These are phyloP conservation scores for Penicillium coprophilum DNA, from an alignment of 495 filamentous ascomycete genomes.

Conservation along the genomic window DNA sequence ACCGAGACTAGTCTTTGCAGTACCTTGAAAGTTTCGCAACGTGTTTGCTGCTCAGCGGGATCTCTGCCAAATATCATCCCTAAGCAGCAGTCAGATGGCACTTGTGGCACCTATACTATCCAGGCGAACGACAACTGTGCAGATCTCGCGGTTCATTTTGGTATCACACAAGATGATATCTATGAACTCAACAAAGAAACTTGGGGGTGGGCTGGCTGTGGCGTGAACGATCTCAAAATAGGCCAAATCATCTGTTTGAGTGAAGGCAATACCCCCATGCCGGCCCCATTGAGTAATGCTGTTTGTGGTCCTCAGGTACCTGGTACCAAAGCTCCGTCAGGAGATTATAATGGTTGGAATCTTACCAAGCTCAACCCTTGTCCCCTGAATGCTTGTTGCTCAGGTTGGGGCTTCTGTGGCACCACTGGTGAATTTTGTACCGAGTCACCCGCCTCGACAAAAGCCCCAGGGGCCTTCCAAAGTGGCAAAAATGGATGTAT, in stretches of 20 bases:
- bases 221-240: constrained; percentile 16
- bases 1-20: constrained; percentile 31
- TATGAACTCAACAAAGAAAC: constrained; percentile 8
- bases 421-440: too few relatives aligned
- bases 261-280: constrained; percentile 46
- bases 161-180: constrained; percentile 3
- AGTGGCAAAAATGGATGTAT: too few relatives aligned
- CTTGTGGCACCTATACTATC: constrained; percentile 3
- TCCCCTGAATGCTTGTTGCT: too few relatives aligned
- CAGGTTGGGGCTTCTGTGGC: too few relatives aligned
- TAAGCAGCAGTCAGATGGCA: constrained; percentile 7
- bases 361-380: too few relatives aligned
- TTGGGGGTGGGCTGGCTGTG: constrained; percentile 45
- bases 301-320: constrained; percentile 47
- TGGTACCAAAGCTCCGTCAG: constrained; percentile 24
- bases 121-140: constrained; percentile 7
- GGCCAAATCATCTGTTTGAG: constrained; percentile 47
- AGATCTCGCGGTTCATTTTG: background rate
- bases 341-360: too few relatives aligned
- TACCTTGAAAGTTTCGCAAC: constrained; percentile 28
- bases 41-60: constrained; percentile 47
- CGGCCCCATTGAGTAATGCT: constrained; percentile 33
- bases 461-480: too few relatives aligned
- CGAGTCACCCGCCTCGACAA: too few relatives aligned
- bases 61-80: constrained; percentile 27